These are phyloP conservation scores for Limnanthes douglasii DNA, from an alignment of 345 rosid genomes.

Conservation along the genomic window DNA sequence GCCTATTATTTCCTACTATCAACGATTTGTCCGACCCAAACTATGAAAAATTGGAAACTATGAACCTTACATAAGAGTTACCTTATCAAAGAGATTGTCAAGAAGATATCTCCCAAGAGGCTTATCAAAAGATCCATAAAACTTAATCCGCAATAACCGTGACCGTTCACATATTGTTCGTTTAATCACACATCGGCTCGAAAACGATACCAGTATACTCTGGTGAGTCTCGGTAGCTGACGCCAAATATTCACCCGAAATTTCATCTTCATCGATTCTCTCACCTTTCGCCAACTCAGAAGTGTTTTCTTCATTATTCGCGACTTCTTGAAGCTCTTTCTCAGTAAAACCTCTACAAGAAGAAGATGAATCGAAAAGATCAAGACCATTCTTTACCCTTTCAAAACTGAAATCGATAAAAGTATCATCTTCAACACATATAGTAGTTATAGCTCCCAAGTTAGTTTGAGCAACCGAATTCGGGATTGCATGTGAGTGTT, in stretches of 20 bases:
- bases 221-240: constrained; percentile 74
- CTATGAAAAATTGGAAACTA: background rate
- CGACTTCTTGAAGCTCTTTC: constrained; percentile 26
- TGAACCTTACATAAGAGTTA: constrained; percentile 7
- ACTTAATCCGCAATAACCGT: constrained; percentile 78
- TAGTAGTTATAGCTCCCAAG: constrained; percentile 14
- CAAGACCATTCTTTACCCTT: constrained; percentile 19
- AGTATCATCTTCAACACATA: constrained; percentile 19
- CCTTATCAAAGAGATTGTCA: constrained; percentile 85
- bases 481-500: constrained; percentile 19
- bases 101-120: constrained; percentile 87
- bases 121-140: constrained; percentile 89
- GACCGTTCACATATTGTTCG: constrained; percentile 92
- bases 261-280: constrained; percentile 31
- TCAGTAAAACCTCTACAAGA: constrained; percentile 13
- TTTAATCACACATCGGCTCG: constrained; percentile 69
- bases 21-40: too few species aligned
- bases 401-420: constrained; percentile 12
- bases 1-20: too few species aligned
- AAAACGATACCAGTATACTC: constrained; percentile 83
- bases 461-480: constrained; percentile 13
- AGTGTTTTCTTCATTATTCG: constrained; percentile 16
- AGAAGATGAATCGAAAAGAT: too few species aligned
- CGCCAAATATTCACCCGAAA: constrained; percentile 56
- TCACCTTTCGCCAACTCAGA: constrained; percentile 25